Conservation (phyloP, 2,329 filamentous ascomycete species). For the Scleromitrula shiraiana region DNA sequence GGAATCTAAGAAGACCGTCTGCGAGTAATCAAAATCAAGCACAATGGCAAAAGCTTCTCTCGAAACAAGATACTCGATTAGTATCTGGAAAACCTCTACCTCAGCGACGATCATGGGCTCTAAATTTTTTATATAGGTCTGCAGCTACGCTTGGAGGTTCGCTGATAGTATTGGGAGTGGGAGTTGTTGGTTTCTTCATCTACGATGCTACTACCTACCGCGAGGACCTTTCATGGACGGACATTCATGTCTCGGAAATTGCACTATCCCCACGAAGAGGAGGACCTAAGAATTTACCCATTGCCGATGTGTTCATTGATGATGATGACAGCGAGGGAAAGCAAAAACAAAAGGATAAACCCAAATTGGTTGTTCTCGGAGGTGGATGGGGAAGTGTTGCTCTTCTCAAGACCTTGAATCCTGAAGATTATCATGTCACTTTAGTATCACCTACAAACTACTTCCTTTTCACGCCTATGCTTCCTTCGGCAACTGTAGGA, state of each 20-base stretch:
- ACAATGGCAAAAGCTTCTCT: slow-evolving; percentile 7
- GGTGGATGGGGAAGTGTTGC: slow-evolving; percentile 95
- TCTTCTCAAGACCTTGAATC: slow-evolving; percentile 79
- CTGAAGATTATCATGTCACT: slow-evolving; percentile 91
- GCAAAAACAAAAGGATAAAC: slow-evolving; percentile 72
- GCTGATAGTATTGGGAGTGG: slow-evolving; percentile 57
- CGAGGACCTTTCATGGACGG: slow-evolving; percentile 55
- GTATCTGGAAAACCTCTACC: slow-evolving; percentile 47
- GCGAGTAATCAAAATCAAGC: neutral
- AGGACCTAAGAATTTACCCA: slow-evolving; percentile 91
- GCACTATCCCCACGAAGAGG: slow-evolving; percentile 75
- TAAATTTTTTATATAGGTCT: slow-evolving; percentile 58
- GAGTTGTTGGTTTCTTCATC: slow-evolving; percentile 78
- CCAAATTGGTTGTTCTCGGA: slow-evolving; percentile 83
- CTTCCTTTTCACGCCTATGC: slow-evolving; percentile 97
- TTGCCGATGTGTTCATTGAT: slow-evolving; percentile 79
- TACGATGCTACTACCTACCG: slow-evolving; percentile 92
- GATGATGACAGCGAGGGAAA: slow-evolving; percentile 74
- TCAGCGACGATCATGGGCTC: slow-evolving; percentile 38
- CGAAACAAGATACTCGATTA: slow-evolving; percentile 14
- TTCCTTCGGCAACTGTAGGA: slow-evolving; percentile 92
- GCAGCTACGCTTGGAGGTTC: slow-evolving; percentile 71
- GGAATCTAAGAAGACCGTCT: neutral
- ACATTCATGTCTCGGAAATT: slow-evolving; percentile 76
- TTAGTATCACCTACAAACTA: slow-evolving; percentile 93